Percentiles rank a stretch among this genome's conserved stretches.
These are phyloP conservation scores for Globisporangium solare DNA, from an alignment of 352 stramenopile species.

Conservation along the genomic window DNA sequence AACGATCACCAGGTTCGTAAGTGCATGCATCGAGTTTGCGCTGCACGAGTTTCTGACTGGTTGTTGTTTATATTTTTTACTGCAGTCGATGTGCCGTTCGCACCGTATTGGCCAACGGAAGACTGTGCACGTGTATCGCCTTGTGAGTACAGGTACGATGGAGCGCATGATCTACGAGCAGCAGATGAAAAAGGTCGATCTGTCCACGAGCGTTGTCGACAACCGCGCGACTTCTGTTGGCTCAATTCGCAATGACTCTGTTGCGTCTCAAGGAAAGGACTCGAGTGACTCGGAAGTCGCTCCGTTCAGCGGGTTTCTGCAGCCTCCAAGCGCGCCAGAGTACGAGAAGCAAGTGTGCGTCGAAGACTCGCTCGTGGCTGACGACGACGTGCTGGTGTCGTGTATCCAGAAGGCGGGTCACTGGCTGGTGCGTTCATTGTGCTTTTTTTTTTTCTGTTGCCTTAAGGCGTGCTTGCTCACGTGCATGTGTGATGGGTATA, in stretches of 20 bases:
- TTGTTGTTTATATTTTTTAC: not conserved
- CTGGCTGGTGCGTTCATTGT: conserved; percentile 54
- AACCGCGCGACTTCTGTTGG: conserved; percentile 19
- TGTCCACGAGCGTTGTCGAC: conserved; percentile 76
- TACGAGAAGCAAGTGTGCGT: conserved; percentile 24
- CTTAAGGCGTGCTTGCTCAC: not conserved
- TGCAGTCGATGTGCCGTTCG: conserved; percentile 88
- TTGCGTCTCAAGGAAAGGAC: too few relatives aligned
- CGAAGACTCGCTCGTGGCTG: conserved; percentile 31
- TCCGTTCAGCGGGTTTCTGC: conserved; percentile 57
- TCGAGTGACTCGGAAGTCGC: conserved; percentile 6
- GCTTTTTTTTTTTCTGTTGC: not conserved
- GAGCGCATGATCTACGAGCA: conserved; percentile 91
- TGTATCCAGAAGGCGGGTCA: conserved; percentile 49
- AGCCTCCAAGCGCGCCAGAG: conserved; percentile 32
- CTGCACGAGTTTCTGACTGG: conserved; percentile 5
- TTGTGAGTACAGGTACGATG: conserved; percentile 90
- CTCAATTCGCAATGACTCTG: not conserved
- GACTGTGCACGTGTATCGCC: conserved; percentile 89
- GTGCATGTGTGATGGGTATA: conserved; percentile 5
- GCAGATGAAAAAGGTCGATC: conserved; percentile 84
- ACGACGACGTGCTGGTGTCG: conserved; percentile 53
- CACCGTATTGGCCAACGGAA: conserved; percentile 89
- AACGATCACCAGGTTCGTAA: conserved; percentile 78
- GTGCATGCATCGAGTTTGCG: not conserved